phyloP scores from a whole-genome alignment of 768 basidiomycete genomes.

The Auricularia sp. region DNA sequence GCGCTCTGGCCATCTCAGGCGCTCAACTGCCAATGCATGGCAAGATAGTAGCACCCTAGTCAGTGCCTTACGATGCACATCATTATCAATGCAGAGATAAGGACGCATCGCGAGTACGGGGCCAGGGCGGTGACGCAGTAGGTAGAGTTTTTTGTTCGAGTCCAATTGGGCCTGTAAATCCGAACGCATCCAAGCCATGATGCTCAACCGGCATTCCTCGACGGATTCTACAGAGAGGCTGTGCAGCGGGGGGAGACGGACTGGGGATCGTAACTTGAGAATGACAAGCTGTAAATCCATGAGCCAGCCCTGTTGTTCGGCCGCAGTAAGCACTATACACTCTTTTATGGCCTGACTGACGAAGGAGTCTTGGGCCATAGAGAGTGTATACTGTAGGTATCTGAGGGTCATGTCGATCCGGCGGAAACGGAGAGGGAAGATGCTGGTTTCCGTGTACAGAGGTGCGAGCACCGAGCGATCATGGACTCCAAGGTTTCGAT shows the following conservation, averaged over 20 bases:
- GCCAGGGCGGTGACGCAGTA: no score
- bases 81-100: neutral
- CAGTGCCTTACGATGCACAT: neutral
- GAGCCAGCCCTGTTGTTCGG: neutral
- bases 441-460: constrained; percentile 10
- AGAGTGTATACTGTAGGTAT: constrained; percentile 13
- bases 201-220: no score
- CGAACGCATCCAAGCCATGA: no score
- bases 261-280: neutral
- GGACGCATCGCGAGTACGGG: neutral
- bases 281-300: neutral
- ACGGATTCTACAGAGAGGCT: no score
- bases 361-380: neutral
- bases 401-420: constrained; percentile 12
- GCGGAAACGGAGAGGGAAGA: constrained; percentile 7
- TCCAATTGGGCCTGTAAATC: no score
- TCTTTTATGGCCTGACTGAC: neutral
- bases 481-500: constrained; percentile 4
- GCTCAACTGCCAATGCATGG: neutral
- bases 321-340: neutral
- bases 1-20: neutral
- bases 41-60: neutral
- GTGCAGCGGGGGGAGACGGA: neutral
- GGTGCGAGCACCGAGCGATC: neutral
- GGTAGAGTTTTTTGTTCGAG: no score